A percentile compares a stretch with the other conserved stretches of the same genome.
Evolutionary conservation across 192 early-diverging fungal species (phyloP).

Genomic region (Umbelopsis sp.): DNA sequence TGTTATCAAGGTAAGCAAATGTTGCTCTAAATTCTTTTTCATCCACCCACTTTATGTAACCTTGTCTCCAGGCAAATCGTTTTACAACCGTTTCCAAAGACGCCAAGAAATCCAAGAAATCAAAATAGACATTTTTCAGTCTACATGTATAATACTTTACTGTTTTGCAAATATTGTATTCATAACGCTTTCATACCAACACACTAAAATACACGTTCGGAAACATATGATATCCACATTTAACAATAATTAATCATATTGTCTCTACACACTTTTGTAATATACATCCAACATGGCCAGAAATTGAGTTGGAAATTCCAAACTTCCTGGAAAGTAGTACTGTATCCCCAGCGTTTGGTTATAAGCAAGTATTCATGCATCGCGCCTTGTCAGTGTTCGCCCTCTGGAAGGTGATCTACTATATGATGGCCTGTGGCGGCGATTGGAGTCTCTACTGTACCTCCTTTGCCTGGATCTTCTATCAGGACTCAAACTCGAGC

Average conservation of each 20-base stretch:
- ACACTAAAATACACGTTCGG: no score
- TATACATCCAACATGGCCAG: no score
- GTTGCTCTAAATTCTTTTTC: neutral
- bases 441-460: neutral
- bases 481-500: neutral
- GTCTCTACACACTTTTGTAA: no score
- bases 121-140: neutral
- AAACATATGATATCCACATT: no score
- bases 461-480: neutral
- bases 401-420: neutral
- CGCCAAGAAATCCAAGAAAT: neutral
- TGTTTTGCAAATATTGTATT: neutral
- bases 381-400: neutral
- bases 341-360: no score
- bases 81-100: neutral
- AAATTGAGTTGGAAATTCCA: no score
- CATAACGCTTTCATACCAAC: no score
- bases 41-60: neutral
- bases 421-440: neutral
- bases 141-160: neutral
- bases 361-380: no score
- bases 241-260: no score
- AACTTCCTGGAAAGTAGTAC: no score
- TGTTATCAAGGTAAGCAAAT: slow-evolving; percentile 36
- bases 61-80: neutral